Conservation (phyloP, 2,329 filamentous ascomycete genomes). For the Calonectria crousiana region DNA sequence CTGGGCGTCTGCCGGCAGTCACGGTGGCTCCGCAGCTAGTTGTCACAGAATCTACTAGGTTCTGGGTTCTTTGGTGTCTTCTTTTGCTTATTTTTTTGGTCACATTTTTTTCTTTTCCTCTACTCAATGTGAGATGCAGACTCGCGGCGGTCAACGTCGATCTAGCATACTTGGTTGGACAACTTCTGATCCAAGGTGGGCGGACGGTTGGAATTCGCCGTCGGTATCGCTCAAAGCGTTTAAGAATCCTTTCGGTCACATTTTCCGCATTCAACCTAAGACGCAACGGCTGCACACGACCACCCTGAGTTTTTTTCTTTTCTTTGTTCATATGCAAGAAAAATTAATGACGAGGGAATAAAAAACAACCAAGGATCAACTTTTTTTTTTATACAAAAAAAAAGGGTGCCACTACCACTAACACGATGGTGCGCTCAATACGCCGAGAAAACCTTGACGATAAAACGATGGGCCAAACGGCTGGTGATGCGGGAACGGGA, state of each 20-base stretch:
- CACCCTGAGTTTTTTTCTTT: neutral
- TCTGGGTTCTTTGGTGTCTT: neutral
- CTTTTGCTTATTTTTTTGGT: neutral
- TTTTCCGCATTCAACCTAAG: slow-evolving; percentile 10
- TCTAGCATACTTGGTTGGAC: neutral
- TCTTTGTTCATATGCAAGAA: neutral
- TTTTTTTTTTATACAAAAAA: no score
- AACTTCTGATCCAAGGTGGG: neutral
- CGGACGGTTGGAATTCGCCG: neutral
- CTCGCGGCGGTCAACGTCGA: slow-evolving; percentile 2
- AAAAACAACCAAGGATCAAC: neutral
- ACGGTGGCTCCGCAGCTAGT: neutral
- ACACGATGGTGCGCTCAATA: neutral
- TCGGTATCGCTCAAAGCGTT: slow-evolving; percentile 5
- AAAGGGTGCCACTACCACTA: neutral
- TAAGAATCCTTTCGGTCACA: slow-evolving; percentile 5
- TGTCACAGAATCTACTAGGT: slow-evolving; percentile 1
- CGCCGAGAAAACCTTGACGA: neutral
- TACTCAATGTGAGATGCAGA: neutral
- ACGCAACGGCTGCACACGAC: neutral
- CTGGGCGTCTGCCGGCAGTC: neutral
- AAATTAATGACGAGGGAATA: neutral
- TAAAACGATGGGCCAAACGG: slow-evolving; percentile 6
- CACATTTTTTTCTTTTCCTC: slow-evolving; percentile 2
- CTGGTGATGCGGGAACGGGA: slow-evolving; percentile 3